These are phyloP conservation scores for Biscogniauxia sp. DNA, from an alignment of 2,329 filamentous ascomycete species.

Conservation along the genomic window DNA sequence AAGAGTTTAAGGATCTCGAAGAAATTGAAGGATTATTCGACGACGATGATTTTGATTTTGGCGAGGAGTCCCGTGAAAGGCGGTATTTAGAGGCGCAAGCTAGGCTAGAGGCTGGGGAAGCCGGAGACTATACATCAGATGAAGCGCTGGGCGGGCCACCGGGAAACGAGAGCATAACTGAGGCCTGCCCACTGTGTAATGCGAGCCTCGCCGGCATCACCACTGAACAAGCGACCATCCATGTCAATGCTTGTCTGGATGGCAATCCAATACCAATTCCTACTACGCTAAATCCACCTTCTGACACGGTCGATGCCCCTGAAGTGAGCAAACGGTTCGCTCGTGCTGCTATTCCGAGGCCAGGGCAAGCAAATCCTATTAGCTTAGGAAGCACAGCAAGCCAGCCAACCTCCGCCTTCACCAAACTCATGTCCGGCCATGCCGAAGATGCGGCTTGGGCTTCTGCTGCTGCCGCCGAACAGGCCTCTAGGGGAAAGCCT, in stretches of 20 bases:
- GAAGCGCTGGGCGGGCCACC: conserved; percentile 31
- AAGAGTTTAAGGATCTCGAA: conserved; percentile 37
- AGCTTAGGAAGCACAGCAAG: conserved; percentile 43
- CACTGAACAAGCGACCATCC: conserved; percentile 68
- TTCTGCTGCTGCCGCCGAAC: conserved; percentile 76
- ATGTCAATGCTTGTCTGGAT: conserved; percentile 93
- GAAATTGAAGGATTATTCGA: conserved; percentile 59
- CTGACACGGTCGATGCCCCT: conserved; percentile 35
- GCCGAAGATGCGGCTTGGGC: conserved; percentile 91
- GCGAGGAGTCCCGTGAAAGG: conserved; percentile 65
- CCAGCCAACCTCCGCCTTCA: conserved; percentile 70
- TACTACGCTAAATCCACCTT: conserved; percentile 24
- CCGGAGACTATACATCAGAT: conserved; percentile 39
- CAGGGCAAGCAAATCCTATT: conserved; percentile 80
- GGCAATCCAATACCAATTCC: conserved; percentile 66
- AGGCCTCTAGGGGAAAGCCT: conserved; percentile 75
- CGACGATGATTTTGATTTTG: conserved; percentile 48
- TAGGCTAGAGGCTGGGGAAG: conserved; percentile 59
- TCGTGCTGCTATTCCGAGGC: conserved; percentile 67
- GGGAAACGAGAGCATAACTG: conserved; percentile 33
- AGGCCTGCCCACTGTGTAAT: conserved; percentile 75
- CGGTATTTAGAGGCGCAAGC: conserved; percentile 76
- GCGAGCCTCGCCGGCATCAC: conserved; percentile 58
- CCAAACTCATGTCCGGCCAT: conserved; percentile 88
- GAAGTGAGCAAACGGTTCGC: conserved; percentile 59